Conservation (phyloP, 2,329 filamentous ascomycete genomes). For the Zalaria obscura region DNA sequence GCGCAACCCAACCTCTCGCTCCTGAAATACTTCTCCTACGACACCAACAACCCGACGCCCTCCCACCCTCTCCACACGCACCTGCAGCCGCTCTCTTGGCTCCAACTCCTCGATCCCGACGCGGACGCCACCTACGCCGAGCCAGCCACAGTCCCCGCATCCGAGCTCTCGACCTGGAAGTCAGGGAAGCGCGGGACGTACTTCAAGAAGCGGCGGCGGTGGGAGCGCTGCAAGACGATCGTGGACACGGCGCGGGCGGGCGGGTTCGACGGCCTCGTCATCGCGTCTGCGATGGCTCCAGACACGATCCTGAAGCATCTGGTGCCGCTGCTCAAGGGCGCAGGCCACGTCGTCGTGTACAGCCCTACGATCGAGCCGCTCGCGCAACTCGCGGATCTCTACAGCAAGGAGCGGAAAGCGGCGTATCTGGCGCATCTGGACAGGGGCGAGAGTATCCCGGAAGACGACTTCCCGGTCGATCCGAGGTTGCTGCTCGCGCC, state of each 20-base stretch:
- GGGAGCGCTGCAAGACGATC: slow-evolving; percentile 56
- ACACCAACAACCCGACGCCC: slow-evolving; percentile 47
- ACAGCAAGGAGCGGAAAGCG: slow-evolving; percentile 63
- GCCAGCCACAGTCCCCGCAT: slow-evolving; percentile 44
- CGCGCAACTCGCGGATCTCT: slow-evolving; percentile 64
- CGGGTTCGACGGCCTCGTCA: slow-evolving; percentile 68
- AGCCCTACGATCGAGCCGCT: slow-evolving; percentile 68
- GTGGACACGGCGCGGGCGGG: slow-evolving; percentile 63
- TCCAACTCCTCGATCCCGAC: slow-evolving; percentile 70
- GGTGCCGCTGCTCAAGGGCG: slow-evolving; percentile 69
- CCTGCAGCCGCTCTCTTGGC: slow-evolving; percentile 76
- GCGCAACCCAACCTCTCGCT: slow-evolving; percentile 77
- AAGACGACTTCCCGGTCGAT: slow-evolving; percentile 71
- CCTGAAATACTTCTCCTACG: slow-evolving; percentile 81
- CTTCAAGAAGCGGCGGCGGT: slow-evolving; percentile 76
- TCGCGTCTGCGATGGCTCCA: slow-evolving; percentile 73
- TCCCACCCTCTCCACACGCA: slow-evolving; percentile 71
- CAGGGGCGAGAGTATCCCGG: slow-evolving; percentile 10
- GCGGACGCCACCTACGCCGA: slow-evolving; percentile 62
- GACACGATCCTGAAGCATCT: slow-evolving; percentile 58
- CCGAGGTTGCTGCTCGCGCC: slow-evolving; percentile 71
- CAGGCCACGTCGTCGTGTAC: slow-evolving; percentile 76
- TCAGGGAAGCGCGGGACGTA: slow-evolving; percentile 71
- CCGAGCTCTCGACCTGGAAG: slow-evolving; percentile 58
- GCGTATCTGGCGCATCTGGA: slow-evolving; percentile 47